A percentile compares a stretch with the other conserved stretches of the same genome.
Evolutionary conservation across 371 early-diverging fungal species (phyloP).

Genomic region (Apophysomyces trapeziformis): DNA sequence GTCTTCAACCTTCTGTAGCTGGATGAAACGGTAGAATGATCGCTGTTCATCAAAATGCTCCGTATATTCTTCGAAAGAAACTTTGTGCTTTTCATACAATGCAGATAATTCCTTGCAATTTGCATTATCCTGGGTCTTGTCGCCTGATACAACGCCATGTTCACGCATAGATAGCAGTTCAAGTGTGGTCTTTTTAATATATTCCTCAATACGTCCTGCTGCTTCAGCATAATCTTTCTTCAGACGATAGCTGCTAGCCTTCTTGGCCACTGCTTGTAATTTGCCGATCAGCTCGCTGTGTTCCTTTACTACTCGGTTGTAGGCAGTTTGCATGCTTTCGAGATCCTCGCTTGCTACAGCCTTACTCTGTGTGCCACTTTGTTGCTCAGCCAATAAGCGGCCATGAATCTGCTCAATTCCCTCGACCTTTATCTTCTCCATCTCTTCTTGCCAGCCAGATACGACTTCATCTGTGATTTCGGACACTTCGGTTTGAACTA

Average conservation of each 20-base stretch:
- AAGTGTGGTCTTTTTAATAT: not conserved
- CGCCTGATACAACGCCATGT: constrained; percentile 9
- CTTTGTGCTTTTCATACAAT: not conserved
- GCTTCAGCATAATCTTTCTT: constrained; percentile 7
- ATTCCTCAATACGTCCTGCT: constrained; percentile 3
- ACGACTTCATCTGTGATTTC: constrained; percentile 21
- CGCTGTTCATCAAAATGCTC: constrained; percentile 13
- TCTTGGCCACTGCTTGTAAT: constrained; percentile 15
- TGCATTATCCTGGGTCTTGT: not conserved
- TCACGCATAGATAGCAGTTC: constrained; percentile 4
- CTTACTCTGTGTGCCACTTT: constrained; percentile 4
- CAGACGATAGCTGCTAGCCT: constrained; percentile 8
- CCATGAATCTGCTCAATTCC: constrained; percentile 17
- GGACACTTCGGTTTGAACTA: constrained; percentile 5
- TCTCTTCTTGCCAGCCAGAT: constrained; percentile 29
- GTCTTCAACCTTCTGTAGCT: constrained; percentile 13
- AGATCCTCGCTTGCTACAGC: not conserved
- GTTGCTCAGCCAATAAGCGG: constrained; percentile 8
- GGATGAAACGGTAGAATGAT: constrained; percentile 15
- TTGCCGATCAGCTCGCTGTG: constrained; percentile 10
- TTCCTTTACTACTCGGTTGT: constrained; percentile 4
- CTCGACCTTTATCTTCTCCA: constrained; percentile 16
- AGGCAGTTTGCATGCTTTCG: constrained; percentile 9
- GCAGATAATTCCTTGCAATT: constrained; percentile 3
- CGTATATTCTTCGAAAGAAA: constrained; percentile 5